phyloP scores from a whole-genome alignment of 2,329 filamentous ascomycete genomes.

The Magnaporthiopsis poae region DNA sequence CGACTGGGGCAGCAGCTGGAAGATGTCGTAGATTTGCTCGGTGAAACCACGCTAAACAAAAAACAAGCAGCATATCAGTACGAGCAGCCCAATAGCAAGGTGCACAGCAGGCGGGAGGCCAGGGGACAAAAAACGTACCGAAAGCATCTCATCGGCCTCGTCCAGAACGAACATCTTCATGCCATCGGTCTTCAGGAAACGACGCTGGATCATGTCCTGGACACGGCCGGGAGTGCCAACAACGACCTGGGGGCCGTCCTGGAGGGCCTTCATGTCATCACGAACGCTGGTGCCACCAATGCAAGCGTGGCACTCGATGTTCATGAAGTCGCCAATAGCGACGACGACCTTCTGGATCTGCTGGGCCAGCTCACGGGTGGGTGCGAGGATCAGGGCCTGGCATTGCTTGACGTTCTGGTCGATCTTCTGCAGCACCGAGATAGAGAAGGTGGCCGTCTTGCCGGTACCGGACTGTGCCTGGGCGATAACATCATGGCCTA shows the following conservation, averaged over 20 bases:
- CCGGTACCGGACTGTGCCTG: conserved; percentile 96
- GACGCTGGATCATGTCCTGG: conserved; percentile 51
- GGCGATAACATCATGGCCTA: conserved; percentile 96
- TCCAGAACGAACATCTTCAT: conserved; percentile 57
- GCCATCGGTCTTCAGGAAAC: conserved; percentile 48
- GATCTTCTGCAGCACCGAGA: conserved; percentile 91
- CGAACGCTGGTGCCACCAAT: conserved; percentile 97
- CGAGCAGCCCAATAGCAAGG: not conserved
- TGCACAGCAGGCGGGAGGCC: not conserved
- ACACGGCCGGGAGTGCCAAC: conserved; percentile 96
- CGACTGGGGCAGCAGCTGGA: conserved; percentile 88
- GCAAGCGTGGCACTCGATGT: conserved; percentile 96
- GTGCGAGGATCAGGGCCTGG: conserved; percentile 88
- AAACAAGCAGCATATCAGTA: not conserved
- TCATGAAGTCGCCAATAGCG: conserved; percentile 99
- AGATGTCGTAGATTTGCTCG: conserved; percentile 98
- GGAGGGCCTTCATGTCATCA: conserved; percentile 93
- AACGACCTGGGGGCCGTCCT: conserved; percentile 95
- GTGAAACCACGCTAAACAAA: conserved; percentile 73
- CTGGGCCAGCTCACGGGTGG: conserved; percentile 89
- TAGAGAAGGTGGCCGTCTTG: conserved; percentile 94
- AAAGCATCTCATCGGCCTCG: conserved; percentile 54
- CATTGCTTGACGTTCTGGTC: conserved; percentile 87
- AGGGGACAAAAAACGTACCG: not conserved
- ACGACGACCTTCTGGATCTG: conserved; percentile 98